These are phyloP conservation scores for Triangularia setosa DNA, from an alignment of 2,329 filamentous ascomycete genomes.

Conservation along the genomic window DNA sequence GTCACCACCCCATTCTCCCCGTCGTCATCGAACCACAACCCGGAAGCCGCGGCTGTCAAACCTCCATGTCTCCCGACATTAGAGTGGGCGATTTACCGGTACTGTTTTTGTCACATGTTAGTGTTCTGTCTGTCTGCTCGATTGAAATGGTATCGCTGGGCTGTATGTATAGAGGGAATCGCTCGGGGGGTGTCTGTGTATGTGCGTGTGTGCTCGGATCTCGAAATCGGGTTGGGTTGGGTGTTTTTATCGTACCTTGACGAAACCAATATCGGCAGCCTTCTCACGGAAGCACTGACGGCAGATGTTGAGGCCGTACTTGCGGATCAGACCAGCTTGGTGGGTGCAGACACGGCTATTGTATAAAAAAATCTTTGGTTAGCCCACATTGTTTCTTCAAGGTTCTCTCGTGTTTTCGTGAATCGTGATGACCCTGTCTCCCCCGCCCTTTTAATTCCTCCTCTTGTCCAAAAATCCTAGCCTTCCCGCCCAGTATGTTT, in stretches of 20 bases:
- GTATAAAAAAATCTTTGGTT: slow-evolving; percentile 8
- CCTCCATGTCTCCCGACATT: neutral
- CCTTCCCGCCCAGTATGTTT: neutral
- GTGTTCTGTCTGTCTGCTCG: neutral
- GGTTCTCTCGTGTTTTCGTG: slow-evolving; percentile 20
- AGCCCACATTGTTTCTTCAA: slow-evolving; percentile 10
- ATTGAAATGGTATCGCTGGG: neutral
- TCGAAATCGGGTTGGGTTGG: neutral
- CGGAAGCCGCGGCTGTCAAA: neutral
- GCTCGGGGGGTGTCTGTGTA: neutral
- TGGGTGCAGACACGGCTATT: slow-evolving; percentile 72
- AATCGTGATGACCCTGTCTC: neutral
- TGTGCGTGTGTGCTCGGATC: neutral
- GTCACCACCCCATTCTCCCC: neutral
- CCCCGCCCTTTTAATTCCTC: slow-evolving; percentile 1
- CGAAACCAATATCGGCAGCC: slow-evolving; percentile 68
- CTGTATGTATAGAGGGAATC: neutral
- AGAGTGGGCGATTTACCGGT: slow-evolving; percentile 21
- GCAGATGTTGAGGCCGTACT: slow-evolving; percentile 94
- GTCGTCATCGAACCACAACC: slow-evolving; percentile 1
- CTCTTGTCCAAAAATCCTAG: neutral
- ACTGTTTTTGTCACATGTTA: slow-evolving; percentile 11
- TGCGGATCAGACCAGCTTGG: slow-evolving; percentile 98
- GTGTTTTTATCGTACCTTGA: slow-evolving; percentile 51
- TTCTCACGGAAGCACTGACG: slow-evolving; percentile 77